Evolutionary conservation across 139 green algal species (phyloP).

Genomic region (Diplosphaera chodatii): DNA sequence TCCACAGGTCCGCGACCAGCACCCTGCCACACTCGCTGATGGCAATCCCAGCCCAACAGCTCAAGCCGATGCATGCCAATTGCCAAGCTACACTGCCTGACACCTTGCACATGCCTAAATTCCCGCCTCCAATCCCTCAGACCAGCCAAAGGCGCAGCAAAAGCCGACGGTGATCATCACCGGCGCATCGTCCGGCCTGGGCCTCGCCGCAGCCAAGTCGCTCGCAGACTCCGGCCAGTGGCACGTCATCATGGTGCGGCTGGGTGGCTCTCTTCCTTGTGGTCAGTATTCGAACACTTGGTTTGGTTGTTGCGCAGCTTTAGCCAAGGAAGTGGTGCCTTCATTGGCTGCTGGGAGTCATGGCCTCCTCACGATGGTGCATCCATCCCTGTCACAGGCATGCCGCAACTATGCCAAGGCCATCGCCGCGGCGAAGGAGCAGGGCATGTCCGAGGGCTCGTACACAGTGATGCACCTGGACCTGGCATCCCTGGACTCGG

Average conservation of each 20-base stretch:
- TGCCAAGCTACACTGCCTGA: too few species aligned
- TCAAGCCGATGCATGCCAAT: too few species aligned
- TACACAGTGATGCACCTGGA: conserved; percentile 82
- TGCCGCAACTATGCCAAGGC: conserved; percentile 72
- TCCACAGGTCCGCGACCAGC: neutral
- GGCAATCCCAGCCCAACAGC: too few species aligned
- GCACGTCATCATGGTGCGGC: conserved; percentile 78
- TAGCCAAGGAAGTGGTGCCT: too few species aligned
- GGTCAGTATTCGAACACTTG: too few species aligned
- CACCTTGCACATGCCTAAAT: too few species aligned
- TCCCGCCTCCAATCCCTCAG: too few species aligned
- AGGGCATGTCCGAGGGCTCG: conserved; percentile 52
- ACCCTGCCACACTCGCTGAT: too few species aligned
- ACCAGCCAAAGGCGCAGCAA: conserved; percentile 9
- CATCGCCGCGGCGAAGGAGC: conserved; percentile 25
- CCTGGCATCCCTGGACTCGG: conserved; percentile 69
- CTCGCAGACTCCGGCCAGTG: conserved; percentile 50
- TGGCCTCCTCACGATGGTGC: conserved; percentile 6
- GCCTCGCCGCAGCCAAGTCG: conserved; percentile 70
- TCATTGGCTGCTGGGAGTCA: too few species aligned
- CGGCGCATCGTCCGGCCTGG: conserved; percentile 82
- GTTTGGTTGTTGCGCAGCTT: too few species aligned
- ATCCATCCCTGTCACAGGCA: conserved; percentile 5
- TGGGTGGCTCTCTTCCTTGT: neutral
- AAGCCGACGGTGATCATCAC: conserved; percentile 79